Percentiles rank a stretch among this genome's conserved stretches.
Evolutionary conservation across 257 asterid genomes (phyloP).

Genomic region (Primulina huaijiensis): DNA sequence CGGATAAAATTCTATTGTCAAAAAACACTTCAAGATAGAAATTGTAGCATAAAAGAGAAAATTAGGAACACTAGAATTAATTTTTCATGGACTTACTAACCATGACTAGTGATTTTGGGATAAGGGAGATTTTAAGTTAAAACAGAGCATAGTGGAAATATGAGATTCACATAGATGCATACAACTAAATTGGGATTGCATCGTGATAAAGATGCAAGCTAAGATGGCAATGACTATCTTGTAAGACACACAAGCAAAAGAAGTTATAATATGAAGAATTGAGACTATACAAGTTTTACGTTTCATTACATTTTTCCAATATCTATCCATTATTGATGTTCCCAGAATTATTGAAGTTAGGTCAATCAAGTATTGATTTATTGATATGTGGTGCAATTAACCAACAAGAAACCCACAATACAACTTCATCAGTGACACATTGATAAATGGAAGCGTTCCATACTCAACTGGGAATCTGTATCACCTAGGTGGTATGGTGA

Average conservation of each 20-base stretch:
- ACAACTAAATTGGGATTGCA: neutral
- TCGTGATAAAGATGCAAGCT: neutral
- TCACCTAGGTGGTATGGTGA: conserved; percentile 37
- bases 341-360: conserved; percentile 14
- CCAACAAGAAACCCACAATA: conserved; percentile 13
- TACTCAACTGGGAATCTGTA: conserved; percentile 59
- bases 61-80: too few species aligned
- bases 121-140: neutral
- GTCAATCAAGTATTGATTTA: neutral
- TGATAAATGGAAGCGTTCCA: conserved; percentile 18
- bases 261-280: conserved; percentile 3
- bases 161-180: neutral
- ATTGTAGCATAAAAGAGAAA: neutral
- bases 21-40: conserved; percentile 16
- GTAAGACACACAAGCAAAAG: conserved; percentile 13
- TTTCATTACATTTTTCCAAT: too few species aligned
- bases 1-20: neutral
- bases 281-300: neutral
- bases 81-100: neutral
- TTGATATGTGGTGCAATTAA: conserved; percentile 10
- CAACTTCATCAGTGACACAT: conserved; percentile 20
- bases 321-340: conserved; percentile 6
- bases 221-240: neutral
- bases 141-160: neutral
- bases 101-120: neutral